Evolutionary conservation across 345 rosid genomes (phyloP), one percentile per base, ranked within the genome.

Genomic region (Brassica napus): DNA sequence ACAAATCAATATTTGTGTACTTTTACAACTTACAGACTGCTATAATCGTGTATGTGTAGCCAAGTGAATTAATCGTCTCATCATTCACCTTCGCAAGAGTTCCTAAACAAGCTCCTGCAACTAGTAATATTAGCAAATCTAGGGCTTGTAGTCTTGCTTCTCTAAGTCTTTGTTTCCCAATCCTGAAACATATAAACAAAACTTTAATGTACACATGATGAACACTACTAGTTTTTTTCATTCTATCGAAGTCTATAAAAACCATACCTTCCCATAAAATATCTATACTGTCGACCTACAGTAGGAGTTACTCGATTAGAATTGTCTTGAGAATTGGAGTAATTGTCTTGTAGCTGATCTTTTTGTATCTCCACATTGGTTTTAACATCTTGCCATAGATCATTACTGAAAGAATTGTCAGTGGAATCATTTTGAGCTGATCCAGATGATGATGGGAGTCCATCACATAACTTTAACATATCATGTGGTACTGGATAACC

Each of bases 31-130:
- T 93, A 93, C 98, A 91, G 47, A 91, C 86, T 15, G 97, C 94
- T 77, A 93, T 91, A 78, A 91, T 91, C 1, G 97, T 86, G 73
- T 85, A 93, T 34, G 97, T 91, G 76, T 91, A 93, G 68, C 98
- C 97, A 21, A 69, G 87, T 69, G 89, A 79, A 24, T 86, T 90
- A 30, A 93, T 86, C n/a, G 92, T 88, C 82, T 86, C 95, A 71
- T 93, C 98, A 23, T 83, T 84, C 74, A 91, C 95, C 77, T 89
- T 89, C 0, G 97, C 91, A 72, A 93, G 97, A 68, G 89, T 88
- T 73, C 95, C 98, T 81, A 93, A 87, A 88, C 90, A 88, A 55
- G 94, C 97, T 81, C 98, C 98, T 42, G 93, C 98, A 39, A 91
- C 83, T 81, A 90, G 83, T n/a, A 93, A 77, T 42, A 93, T 91